A percentile compares a stretch with the other conserved stretches of the same genome.
Evolutionary conservation across 2,329 filamentous ascomycete genomes (phyloP).

Genomic region (Phialophora verrucosa): DNA sequence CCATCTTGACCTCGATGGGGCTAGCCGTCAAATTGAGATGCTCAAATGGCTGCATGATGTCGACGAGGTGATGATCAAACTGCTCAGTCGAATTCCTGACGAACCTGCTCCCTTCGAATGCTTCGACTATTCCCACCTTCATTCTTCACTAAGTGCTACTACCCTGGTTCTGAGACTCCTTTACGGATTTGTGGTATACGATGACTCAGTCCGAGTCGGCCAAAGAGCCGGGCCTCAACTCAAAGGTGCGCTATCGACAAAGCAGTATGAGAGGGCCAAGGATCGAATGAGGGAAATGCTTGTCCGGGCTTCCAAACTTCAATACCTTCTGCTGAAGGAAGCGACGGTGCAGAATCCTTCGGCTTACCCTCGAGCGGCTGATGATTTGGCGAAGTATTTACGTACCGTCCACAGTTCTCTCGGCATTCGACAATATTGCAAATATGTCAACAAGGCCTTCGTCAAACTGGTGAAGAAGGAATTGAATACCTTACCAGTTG

Average conservation of each 20-base stretch:
- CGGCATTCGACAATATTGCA: constrained; percentile 84
- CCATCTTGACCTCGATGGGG: constrained; percentile 57
- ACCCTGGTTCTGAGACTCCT: constrained; percentile 74
- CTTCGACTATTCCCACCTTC: constrained; percentile 78
- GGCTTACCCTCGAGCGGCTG: constrained; percentile 68
- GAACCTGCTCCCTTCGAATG: constrained; percentile 78
- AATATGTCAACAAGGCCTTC: constrained; percentile 82
- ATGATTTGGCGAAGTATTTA: constrained; percentile 78
- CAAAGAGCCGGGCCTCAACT: constrained; percentile 67
- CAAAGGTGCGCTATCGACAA: constrained; percentile 54
- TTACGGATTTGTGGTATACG: constrained; percentile 78
- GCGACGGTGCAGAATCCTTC: constrained; percentile 70
- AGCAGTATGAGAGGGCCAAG: constrained; percentile 57
- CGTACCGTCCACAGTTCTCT: constrained; percentile 82
- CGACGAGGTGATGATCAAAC: constrained; percentile 74
- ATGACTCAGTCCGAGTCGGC: constrained; percentile 84
- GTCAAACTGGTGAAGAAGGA: constrained; percentile 88
- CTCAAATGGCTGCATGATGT: constrained; percentile 79
- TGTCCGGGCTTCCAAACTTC: constrained; percentile 83
- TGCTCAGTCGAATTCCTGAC: constrained; percentile 71
- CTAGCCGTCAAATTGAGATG: constrained; percentile 70
- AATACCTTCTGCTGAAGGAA: constrained; percentile 80
- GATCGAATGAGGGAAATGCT: constrained; percentile 84
- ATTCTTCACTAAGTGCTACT: constrained; percentile 72
- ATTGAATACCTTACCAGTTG: constrained; percentile 73